Evolutionary conservation across 495 filamentous ascomycete species (phyloP), one percentile per base, ranked within the genome.

Genomic region (Lophium mytilinum): DNA sequence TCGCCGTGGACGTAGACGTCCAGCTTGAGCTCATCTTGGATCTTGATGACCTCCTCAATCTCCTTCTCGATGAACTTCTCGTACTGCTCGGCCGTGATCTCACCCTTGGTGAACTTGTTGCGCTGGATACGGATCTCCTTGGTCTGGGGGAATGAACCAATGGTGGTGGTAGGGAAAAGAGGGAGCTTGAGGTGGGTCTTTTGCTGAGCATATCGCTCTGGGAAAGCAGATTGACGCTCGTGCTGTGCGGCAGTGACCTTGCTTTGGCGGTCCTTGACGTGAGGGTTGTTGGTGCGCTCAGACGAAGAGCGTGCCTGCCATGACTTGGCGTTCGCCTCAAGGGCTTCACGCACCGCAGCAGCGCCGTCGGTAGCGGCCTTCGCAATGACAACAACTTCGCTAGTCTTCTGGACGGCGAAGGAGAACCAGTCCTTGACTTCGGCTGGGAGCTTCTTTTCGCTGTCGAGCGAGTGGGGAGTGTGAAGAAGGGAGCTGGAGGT

Each of bases 11-110:
- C 93, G 69, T 87, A 86, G 68, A 98, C 94, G 68, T 97, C 93
- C 18, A 98, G 85, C 70, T 81, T 89, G 63, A 98, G 91, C 77
- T 95, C 92, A 66, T 97, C 91, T 79, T 98, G 93, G 75, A 97
- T 87, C 78, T 88, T 86, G 75, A 98, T 80, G 68, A 90, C 87
- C 46, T 89, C 82, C 66, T 88, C 74, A 71, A 98, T 98, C 81
- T 98, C 94, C 79, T 92, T 85, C 80, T 96, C 86, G 65, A 98
- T 98, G 81, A 97, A 98, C 68, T 87, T 84, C 73, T 97, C 94
- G 73, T 98, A 98, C 78, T 97, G 76, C 67, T 86, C 80, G 55
- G 85, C 80, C 48, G 83, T 87, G 75, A 97, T 96, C 71, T 96
- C 92, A 63, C 87, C 87, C 83, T 98, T 98, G 79, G 89, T 92